phyloP scores from a whole-genome alignment of 2,329 filamentous ascomycete genomes.

The Lecanicillium sp. region DNA sequence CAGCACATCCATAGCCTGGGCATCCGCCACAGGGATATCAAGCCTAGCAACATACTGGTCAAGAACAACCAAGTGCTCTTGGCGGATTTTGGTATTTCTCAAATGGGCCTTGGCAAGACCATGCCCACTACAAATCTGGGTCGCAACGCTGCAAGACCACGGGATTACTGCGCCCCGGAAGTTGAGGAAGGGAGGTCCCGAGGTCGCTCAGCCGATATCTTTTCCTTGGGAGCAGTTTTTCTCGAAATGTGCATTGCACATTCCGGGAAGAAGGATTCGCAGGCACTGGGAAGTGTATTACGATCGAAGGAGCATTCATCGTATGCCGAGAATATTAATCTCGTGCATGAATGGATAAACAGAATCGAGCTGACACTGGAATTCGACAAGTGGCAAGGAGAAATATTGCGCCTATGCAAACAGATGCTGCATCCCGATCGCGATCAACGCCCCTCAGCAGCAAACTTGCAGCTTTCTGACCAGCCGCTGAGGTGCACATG shows the following conservation, averaged over 20 bases:
- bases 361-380: not conserved
- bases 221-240: not conserved
- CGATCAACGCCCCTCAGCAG: too few relatives aligned
- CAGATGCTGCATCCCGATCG: not conserved
- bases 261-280: not conserved
- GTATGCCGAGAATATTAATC: constrained; percentile 1
- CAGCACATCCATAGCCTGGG: constrained; percentile 4
- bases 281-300: not conserved
- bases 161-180: constrained; percentile 1
- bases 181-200: not conserved
- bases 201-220: constrained; percentile 1
- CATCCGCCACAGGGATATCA: constrained; percentile 11
- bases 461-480: too few relatives aligned
- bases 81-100: constrained; percentile 11
- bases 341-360: not conserved
- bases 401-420: not conserved
- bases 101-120: not conserved
- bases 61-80: constrained; percentile 4
- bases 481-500: too few relatives aligned
- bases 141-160: not conserved
- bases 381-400: not conserved
- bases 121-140: too few relatives aligned
- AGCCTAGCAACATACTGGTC: constrained; percentile 11
- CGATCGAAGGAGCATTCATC: not conserved
- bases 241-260: not conserved